phyloP scores from a whole-genome alignment of 2,329 filamentous ascomycete species.

The Dryadomyces sulphureus region DNA sequence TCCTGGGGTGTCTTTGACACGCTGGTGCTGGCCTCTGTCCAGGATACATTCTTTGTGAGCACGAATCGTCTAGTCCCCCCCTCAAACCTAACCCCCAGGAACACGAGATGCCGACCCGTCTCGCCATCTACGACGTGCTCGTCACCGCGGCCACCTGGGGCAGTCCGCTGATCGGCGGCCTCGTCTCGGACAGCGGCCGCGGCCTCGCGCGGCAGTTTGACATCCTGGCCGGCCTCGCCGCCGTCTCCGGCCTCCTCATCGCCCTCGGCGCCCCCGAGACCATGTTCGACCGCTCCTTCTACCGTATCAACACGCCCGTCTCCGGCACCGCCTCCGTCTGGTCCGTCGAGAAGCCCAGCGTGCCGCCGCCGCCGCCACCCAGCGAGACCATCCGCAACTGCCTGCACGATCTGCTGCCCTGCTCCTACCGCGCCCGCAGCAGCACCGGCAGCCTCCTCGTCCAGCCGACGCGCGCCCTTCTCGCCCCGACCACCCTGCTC shows the following conservation, averaged over 20 bases:
- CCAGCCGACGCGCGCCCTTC: constrained; percentile 31
- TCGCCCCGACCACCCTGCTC: constrained; percentile 33
- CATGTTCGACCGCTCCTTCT: constrained; percentile 28
- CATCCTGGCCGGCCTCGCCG: constrained; percentile 33
- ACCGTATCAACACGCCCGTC: constrained; percentile 12
- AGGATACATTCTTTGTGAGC: constrained; percentile 42
- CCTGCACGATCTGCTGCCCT: constrained; percentile 20
- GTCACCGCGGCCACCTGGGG: constrained; percentile 35
- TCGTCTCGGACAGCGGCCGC: constrained; percentile 23
- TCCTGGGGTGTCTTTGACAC: constrained; percentile 46
- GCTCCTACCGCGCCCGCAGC: not conserved
- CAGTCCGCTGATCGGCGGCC: constrained; percentile 36
- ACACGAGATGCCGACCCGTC: constrained; percentile 32
- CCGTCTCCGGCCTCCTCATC: constrained; percentile 30
- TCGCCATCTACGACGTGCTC: constrained; percentile 29
- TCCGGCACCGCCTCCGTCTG: constrained; percentile 10
- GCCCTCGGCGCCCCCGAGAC: constrained; percentile 37
- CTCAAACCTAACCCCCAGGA: constrained; percentile 27
- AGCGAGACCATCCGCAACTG: constrained; percentile 22
- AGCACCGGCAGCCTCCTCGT: constrained; percentile 19
- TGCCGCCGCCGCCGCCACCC: constrained; percentile 14
- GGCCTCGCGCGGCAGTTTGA: constrained; percentile 34
- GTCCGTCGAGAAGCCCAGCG: constrained; percentile 15
- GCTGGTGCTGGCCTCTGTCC: constrained; percentile 34
- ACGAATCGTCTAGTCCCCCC: not conserved